Conservation (phyloP, 169 alveolate genomes). For the Perkinsus marinus region DNA sequence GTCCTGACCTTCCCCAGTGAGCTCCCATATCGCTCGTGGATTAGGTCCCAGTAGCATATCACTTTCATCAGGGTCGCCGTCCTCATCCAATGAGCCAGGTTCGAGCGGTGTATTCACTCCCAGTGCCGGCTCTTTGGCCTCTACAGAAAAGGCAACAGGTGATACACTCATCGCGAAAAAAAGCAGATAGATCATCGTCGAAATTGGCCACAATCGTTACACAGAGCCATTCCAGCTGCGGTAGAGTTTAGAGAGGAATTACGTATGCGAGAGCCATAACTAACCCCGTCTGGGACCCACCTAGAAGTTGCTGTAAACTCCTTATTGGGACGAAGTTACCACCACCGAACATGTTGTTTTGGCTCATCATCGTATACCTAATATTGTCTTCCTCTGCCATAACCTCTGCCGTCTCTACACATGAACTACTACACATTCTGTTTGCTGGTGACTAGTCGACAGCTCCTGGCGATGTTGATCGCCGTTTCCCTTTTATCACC, state of each 20-base stretch:
- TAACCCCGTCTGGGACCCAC: not conserved
- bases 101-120: not conserved
- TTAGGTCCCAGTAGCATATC: not conserved
- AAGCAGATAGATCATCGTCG: too few relatives aligned
- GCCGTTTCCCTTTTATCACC: slow-evolving; percentile 95
- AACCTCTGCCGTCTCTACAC: not conserved
- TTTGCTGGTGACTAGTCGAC: not conserved
- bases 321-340: not conserved
- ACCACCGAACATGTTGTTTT: not conserved
- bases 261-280: too few relatives aligned
- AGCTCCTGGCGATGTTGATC: slow-evolving; percentile 59
- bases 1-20: not conserved
- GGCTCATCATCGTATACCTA: not conserved
- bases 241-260: too few relatives aligned
- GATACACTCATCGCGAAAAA: not conserved
- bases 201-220: too few relatives aligned
- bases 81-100: not conserved
- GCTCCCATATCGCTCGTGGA: not conserved
- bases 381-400: not conserved
- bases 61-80: not conserved
- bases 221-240: too few relatives aligned
- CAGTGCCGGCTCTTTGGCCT: not conserved
- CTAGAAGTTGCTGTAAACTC: not conserved
- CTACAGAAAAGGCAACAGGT: not conserved
- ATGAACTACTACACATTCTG: not conserved